These are phyloP conservation scores for Tarenaya hassleriana DNA, from an alignment of 345 rosid species.

Conservation along the genomic window DNA sequence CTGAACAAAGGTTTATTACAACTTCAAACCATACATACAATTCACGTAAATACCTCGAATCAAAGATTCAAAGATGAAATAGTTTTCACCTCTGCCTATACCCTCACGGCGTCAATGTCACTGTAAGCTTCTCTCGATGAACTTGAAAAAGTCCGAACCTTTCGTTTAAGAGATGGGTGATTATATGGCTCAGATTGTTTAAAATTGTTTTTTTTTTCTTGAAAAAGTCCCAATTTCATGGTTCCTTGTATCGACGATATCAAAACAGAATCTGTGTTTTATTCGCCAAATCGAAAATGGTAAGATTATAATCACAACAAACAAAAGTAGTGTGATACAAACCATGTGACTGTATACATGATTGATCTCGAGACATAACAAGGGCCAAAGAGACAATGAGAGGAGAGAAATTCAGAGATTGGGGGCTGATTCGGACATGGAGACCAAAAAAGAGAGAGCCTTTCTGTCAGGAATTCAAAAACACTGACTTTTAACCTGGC, in stretches of 20 bases:
- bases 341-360: conserved; percentile 17
- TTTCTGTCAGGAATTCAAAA: conserved; percentile 26
- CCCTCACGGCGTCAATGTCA: background rate
- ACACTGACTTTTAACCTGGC: conserved; percentile 25
- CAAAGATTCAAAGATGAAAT: background rate
- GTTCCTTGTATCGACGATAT: conserved; percentile 63
- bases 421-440: conserved; percentile 16
- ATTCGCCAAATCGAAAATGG: conserved; percentile 13
- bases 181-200: too few relatives aligned
- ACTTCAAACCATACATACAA: too few relatives aligned
- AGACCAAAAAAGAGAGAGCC: conserved; percentile 6
- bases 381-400: too few relatives aligned
- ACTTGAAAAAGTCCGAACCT: background rate
- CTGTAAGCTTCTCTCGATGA: background rate
- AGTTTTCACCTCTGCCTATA: background rate
- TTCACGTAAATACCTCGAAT: too few relatives aligned
- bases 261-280: conserved; percentile 29
- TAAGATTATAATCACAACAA: conserved; percentile 12
- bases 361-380: conserved; percentile 10
- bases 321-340: conserved; percentile 11
- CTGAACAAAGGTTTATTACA: too few relatives aligned
- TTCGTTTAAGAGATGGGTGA: too few relatives aligned
- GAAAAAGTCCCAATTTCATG: too few relatives aligned
- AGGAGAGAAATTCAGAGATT: conserved; percentile 16
- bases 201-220: too few relatives aligned